phyloP scores from a whole-genome alignment of 306 rosid species.

The Casuarina cunninghamiana region DNA sequence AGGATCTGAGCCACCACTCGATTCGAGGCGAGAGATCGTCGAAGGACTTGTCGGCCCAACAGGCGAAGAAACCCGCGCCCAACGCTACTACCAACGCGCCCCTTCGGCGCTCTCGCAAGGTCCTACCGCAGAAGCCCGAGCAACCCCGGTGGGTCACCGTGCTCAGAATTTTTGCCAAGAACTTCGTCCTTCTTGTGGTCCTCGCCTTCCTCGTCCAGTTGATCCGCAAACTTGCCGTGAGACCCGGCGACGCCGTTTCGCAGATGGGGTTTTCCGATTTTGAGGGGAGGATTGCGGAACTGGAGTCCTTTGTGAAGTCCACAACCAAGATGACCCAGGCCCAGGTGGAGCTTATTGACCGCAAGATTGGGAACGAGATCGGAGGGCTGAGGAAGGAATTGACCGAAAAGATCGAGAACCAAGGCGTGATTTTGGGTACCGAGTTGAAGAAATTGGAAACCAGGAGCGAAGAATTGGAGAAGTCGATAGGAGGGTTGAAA shows the following conservation, averaged over 20 bases:
- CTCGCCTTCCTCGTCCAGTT: slow-evolving; percentile 62
- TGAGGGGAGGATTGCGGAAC: slow-evolving; percentile 74
- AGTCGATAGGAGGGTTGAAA: slow-evolving; percentile 54
- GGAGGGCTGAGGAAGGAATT: slow-evolving; percentile 66
- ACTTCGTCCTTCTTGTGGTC: slow-evolving; percentile 46
- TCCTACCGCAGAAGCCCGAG: slow-evolving; percentile 27
- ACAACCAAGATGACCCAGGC: slow-evolving; percentile 70
- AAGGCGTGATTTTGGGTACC: slow-evolving; percentile 41
- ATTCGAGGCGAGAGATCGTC: slow-evolving; percentile 62
- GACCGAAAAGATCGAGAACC: slow-evolving; percentile 50
- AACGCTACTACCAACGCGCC: slow-evolving; percentile 29
- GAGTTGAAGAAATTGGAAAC: slow-evolving; percentile 58
- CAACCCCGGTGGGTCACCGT: slow-evolving; percentile 74
- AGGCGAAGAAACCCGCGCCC: slow-evolving; percentile 37
- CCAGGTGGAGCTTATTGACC: slow-evolving; percentile 79
- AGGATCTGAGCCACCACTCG: slow-evolving; percentile 82
- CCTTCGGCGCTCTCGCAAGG: slow-evolving; percentile 46
- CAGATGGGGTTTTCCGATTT: slow-evolving; percentile 55
- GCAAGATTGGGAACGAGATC: slow-evolving; percentile 63
- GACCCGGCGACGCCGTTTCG: slow-evolving; percentile 34
- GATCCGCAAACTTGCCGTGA: slow-evolving; percentile 44
- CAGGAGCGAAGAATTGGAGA: slow-evolving; percentile 56
- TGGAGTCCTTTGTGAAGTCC: slow-evolving; percentile 62
- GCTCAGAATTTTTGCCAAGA: slow-evolving; percentile 55
- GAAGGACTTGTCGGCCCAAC: slow-evolving; percentile 37